Evolutionary conservation across 768 basidiomycete species (phyloP).

Genomic region (Albatrellus ellisii): DNA sequence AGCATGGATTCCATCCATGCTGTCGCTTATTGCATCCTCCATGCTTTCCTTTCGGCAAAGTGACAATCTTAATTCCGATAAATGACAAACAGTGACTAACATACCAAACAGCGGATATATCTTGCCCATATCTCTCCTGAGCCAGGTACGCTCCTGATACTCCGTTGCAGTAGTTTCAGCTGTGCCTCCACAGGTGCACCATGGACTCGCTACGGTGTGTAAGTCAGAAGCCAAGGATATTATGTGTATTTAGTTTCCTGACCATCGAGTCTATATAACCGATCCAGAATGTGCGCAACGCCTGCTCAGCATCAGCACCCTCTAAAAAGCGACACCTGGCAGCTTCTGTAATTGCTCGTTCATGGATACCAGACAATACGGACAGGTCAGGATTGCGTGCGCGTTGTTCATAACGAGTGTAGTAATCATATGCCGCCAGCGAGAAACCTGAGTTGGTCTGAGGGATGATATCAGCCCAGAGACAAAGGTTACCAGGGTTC

Average conservation of each 20-base stretch:
- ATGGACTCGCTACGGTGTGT: constrained; percentile 29
- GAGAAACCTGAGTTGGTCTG: constrained; percentile 23
- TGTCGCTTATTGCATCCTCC: too few relatives aligned
- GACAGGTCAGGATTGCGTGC: constrained; percentile 45
- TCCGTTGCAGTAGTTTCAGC: constrained; percentile 34
- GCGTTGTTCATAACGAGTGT: constrained; percentile 49
- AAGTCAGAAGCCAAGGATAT: background rate
- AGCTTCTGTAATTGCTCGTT: constrained; percentile 65
- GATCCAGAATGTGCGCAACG: constrained; percentile 55
- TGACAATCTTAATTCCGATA: background rate
- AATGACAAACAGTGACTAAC: constrained; percentile 11
- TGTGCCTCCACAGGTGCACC: constrained; percentile 30
- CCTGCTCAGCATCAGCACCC: constrained; percentile 43
- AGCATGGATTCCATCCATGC: constrained; percentile 7
- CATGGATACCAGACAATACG: constrained; percentile 46
- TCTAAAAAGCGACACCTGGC: constrained; percentile 43
- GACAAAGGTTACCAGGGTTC: background rate
- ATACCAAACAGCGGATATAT: constrained; percentile 60
- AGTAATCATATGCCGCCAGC: constrained; percentile 47
- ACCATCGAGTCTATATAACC: constrained; percentile 65
- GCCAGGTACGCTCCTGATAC: constrained; percentile 58
- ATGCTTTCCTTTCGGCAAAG: background rate
- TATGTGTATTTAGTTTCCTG: constrained; percentile 14
- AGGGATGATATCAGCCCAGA: constrained; percentile 6
- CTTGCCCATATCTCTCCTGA: constrained; percentile 72